These are phyloP conservation scores for Wickerhamomyces canadensis DNA, from an alignment of 805 yeast genomes.

Conservation along the genomic window DNA sequence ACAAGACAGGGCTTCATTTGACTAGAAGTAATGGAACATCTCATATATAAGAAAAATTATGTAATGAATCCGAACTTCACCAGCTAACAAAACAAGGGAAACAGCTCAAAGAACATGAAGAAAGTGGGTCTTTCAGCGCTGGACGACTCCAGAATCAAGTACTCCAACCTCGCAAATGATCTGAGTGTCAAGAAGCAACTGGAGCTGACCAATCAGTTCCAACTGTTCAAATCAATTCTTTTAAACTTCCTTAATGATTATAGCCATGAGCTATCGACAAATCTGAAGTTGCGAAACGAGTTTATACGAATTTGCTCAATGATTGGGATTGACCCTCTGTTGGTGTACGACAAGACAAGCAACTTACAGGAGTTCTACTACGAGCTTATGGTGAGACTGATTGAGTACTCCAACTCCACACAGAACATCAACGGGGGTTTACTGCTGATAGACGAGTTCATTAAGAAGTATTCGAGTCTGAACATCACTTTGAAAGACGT, in stretches of 20 bases:
- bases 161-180: constrained; percentile 17
- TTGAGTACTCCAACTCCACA: constrained; percentile 70
- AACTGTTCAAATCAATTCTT: constrained; percentile 72
- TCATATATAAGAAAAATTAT: too few relatives aligned
- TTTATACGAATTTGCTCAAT: constrained; percentile 72
- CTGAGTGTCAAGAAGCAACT: constrained; percentile 45
- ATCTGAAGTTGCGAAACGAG: constrained; percentile 60
- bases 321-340: constrained; percentile 80
- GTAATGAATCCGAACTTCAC: too few relatives aligned
- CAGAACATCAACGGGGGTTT: constrained; percentile 79
- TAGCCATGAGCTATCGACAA: constrained; percentile 56
- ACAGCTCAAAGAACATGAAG: too few relatives aligned
- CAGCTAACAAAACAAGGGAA: too few relatives aligned
- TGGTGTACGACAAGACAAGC: constrained; percentile 28
- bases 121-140: constrained; percentile 44
- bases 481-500: constrained; percentile 45
- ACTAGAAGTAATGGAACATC: too few relatives aligned
- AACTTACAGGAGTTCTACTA: constrained; percentile 46
- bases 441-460: constrained; percentile 53
- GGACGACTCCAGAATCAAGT: constrained; percentile 22
- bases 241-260: constrained; percentile 72
- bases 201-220: constrained; percentile 63
- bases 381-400: constrained; percentile 66
- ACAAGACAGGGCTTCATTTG: too few relatives aligned
- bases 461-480: constrained; percentile 27